Base-by-base conservation (phyloP, 306 rosid genomes). In the Cicer yamashitae region DNA sequence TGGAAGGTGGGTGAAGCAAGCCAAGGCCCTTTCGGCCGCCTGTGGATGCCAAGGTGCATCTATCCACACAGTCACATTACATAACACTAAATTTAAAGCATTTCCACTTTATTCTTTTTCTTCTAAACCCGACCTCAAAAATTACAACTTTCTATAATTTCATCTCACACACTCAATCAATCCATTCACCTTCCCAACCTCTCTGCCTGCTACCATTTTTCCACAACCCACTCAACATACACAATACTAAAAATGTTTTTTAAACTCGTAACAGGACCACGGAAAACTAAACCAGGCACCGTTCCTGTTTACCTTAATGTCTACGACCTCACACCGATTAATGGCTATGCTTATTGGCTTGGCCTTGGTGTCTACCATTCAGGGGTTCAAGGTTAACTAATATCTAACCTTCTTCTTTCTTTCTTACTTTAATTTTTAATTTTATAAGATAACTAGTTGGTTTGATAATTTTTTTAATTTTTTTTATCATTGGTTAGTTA, bases 351-450 rank as follows among this genome's bases (percentile, higher is more conserved):
- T 0, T 94, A 91, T 78, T 94, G 98, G 98, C 75, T 94, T 61
- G 98, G 98, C 46, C 98, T 94, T 58, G 98, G 98, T 2, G 91
- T 91, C 70, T 94, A 91, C 69, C 98, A 94, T 83, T 94, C 98
- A 3, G 98, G 98, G 4, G 96, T 94, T 18, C 96, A 94, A 86
- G 99, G 99, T 91, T 30, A 85, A 93, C 84, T 86, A 48, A 61
- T 13, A 3, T 38, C 74, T 39, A 2, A 57, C 1, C 47, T 7
- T 6, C 6, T 20, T 54, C 45, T 1, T 15, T n/a, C 34, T 25
- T 25, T 25, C 34, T 25, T 25, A 2, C 34, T 30, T 30, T 30
- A 0, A 3, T 30, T 3, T 4, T 30, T 22, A 1, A 2, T 22
- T 22, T 22, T 22, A 22, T 22, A 18, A 18, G 1, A 18, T n/a